Percentiles rank a stretch among this genome's conserved stretches.
Conservation (phyloP, 768 basidiomycete species). For the Collybia mongolica region DNA sequence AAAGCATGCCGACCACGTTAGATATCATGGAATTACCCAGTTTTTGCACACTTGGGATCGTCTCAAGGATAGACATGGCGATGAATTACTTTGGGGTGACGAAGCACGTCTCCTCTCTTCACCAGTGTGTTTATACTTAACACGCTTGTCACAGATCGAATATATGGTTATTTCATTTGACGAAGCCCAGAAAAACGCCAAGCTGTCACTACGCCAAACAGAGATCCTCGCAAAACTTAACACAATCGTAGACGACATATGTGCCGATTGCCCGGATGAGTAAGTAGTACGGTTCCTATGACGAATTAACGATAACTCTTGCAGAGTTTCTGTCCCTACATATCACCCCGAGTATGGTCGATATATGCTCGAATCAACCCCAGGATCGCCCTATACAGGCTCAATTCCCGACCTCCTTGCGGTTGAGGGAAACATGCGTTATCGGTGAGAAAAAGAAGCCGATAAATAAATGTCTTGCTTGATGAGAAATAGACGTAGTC, state of each 20-base stretch:
- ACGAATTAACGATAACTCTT: conserved; percentile 3
- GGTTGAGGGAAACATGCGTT: conserved; percentile 94
- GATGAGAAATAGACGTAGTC: conserved; percentile 57
- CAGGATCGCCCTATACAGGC: conserved; percentile 92
- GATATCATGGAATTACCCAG: conserved; percentile 91
- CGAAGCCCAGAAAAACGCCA: conserved; percentile 73
- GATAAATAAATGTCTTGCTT: conserved; percentile 3
- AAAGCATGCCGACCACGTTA: conserved; percentile 84
- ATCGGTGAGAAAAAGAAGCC: conserved; percentile 52
- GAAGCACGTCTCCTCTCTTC: conserved; percentile 62
- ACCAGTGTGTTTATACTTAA: conserved; percentile 5
- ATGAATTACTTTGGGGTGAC: conserved; percentile 96
- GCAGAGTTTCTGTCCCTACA: conserved; percentile 74
- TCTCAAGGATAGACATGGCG: conserved; percentile 86
- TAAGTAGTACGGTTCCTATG: conserved; percentile 30
- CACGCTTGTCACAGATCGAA: conserved; percentile 65
- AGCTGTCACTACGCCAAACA: conserved; percentile 90
- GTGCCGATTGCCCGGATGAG: conserved; percentile 57
- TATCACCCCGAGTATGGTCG: conserved; percentile 99
- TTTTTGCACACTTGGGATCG: conserved; percentile 93
- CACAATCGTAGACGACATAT: conserved; percentile 65
- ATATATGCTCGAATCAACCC: conserved; percentile 98
- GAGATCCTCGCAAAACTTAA: conserved; percentile 86
- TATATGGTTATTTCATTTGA: conserved; percentile 94
- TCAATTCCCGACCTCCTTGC: conserved; percentile 81